A percentile compares a stretch with the other conserved stretches of the same genome.
phyloP scores from a whole-genome alignment of 768 basidiomycete species.

The Calocybe gangraenosa region DNA sequence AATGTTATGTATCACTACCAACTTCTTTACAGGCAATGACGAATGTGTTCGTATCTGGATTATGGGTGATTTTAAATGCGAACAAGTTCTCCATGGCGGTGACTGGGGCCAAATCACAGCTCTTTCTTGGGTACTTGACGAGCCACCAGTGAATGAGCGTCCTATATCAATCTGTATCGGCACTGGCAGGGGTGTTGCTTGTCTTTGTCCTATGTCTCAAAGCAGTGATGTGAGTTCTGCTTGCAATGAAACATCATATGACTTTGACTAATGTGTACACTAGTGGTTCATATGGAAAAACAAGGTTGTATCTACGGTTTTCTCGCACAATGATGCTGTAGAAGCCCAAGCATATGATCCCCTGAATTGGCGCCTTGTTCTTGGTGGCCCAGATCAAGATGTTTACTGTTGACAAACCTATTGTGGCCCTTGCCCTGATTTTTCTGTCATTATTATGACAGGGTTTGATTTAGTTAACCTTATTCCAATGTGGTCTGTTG shows the following conservation, averaged over 20 bases:
- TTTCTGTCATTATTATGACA: neutral
- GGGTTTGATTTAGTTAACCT: neutral
- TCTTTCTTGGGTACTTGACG: slow-evolving; percentile 3
- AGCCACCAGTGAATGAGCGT: neutral
- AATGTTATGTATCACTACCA: too few relatives aligned
- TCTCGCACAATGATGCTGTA: neutral
- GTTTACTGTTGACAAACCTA: slow-evolving; percentile 2
- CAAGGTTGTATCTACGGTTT: slow-evolving; percentile 27
- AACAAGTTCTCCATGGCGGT: slow-evolving; percentile 6
- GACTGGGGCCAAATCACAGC: slow-evolving; percentile 12
- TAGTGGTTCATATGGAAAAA: slow-evolving; percentile 8
- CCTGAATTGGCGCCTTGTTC: neutral
- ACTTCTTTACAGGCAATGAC: slow-evolving; percentile 7
- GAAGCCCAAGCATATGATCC: neutral
- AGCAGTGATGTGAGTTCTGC: slow-evolving; percentile 2
- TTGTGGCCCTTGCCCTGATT: neutral
- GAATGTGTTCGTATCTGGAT: slow-evolving; percentile 8
- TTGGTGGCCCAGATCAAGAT: slow-evolving; percentile 1
- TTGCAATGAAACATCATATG: neutral
- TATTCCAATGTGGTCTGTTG: slow-evolving; percentile 6
- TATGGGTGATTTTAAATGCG: slow-evolving; percentile 1
- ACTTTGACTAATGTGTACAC: neutral
- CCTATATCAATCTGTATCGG: slow-evolving; percentile 6
- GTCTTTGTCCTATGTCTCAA: slow-evolving; percentile 5
- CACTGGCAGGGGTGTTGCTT: slow-evolving; percentile 2